Percentiles rank a stretch among this genome's conserved stretches.
phyloP scores from a whole-genome alignment of 2,329 filamentous ascomycete genomes.

The Microdochium trichocladiopsis region DNA sequence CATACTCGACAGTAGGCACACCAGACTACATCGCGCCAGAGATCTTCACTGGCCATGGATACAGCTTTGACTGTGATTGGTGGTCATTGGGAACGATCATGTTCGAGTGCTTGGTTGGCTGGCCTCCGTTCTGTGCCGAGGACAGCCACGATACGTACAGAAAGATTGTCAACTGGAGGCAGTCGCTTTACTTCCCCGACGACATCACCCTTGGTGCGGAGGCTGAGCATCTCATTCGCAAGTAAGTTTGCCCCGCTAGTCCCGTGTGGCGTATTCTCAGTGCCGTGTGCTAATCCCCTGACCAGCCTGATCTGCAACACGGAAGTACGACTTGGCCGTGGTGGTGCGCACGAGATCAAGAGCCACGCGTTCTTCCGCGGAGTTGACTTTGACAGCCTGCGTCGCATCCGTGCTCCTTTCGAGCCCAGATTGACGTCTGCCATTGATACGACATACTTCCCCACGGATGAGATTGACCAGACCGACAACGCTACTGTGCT shows the following conservation, averaged over 20 bases:
- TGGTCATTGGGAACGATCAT: conserved; percentile 99
- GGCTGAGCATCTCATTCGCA: conserved; percentile 86
- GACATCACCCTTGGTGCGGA: conserved; percentile 85
- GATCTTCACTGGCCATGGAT: conserved; percentile 94
- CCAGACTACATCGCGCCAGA: conserved; percentile 98
- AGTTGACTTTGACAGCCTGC: conserved; percentile 88
- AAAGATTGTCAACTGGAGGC: conserved; percentile 98
- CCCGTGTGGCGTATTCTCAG: conserved; percentile 5
- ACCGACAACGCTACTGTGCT: conserved; percentile 86
- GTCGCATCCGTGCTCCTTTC: conserved; percentile 89
- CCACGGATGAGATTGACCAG: conserved; percentile 96
- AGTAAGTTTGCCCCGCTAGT: conserved; percentile 44
- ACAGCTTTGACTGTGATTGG: conserved; percentile 97
- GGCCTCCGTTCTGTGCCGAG: conserved; percentile 98
- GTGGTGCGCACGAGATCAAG: conserved; percentile 89
- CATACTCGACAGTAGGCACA: conserved; percentile 96
- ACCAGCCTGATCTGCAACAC: conserved; percentile 88
- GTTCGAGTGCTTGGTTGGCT: conserved; percentile 98
- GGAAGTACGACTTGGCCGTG: conserved; percentile 81
- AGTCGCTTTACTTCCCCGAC: conserved; percentile 92
- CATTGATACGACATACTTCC: conserved; percentile 97
- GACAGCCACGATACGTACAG: conserved; percentile 96
- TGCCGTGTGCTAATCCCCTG: conserved; percentile 6
- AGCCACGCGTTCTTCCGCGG: conserved; percentile 92
- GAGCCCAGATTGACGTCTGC: conserved; percentile 90